These are phyloP conservation scores for Phascolomyces articulosus DNA, from an alignment of 371 early-diverging fungal species.

Conservation along the genomic window DNA sequence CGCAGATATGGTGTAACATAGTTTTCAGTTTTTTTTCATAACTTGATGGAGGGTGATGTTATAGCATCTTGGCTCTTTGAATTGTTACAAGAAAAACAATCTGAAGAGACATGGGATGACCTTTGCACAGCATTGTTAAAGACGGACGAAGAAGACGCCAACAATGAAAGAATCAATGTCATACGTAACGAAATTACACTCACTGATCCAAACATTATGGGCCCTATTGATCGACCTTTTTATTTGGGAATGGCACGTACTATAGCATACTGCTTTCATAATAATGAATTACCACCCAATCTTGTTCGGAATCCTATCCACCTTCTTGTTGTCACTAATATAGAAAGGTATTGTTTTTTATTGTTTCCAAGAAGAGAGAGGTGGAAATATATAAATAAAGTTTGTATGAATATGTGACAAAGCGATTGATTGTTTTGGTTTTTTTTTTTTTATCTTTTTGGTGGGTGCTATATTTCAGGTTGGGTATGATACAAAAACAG, in stretches of 20 bases:
- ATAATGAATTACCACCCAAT: slow-evolving; percentile 1
- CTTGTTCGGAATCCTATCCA: slow-evolving; percentile 9
- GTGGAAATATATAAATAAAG: too few relatives aligned
- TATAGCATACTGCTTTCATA: background rate
- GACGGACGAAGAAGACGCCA: background rate
- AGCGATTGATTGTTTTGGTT: too few relatives aligned
- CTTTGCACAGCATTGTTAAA: background rate
- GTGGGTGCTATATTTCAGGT: too few relatives aligned
- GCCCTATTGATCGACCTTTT: slow-evolving; percentile 12
- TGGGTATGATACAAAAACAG: background rate
- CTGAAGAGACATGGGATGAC: background rate
- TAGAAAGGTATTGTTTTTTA: slow-evolving; percentile 13
- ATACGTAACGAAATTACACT: background rate
- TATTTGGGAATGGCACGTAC: slow-evolving; percentile 14
- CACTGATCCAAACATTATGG: background rate
- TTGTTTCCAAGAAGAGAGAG: too few relatives aligned
- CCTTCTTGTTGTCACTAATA: slow-evolving; percentile 13
- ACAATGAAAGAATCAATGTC: background rate
- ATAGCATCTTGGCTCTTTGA: background rate
- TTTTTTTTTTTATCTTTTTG: too few relatives aligned
- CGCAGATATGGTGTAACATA: too few relatives aligned
- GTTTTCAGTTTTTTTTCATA: too few relatives aligned
- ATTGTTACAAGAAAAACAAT: background rate
- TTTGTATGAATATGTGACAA: too few relatives aligned
- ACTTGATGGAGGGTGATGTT: background rate